Percentiles rank a stretch among this genome's conserved stretches.
Conservation (phyloP, 106 monocot species). For the Amphibolis antarctica region DNA sequence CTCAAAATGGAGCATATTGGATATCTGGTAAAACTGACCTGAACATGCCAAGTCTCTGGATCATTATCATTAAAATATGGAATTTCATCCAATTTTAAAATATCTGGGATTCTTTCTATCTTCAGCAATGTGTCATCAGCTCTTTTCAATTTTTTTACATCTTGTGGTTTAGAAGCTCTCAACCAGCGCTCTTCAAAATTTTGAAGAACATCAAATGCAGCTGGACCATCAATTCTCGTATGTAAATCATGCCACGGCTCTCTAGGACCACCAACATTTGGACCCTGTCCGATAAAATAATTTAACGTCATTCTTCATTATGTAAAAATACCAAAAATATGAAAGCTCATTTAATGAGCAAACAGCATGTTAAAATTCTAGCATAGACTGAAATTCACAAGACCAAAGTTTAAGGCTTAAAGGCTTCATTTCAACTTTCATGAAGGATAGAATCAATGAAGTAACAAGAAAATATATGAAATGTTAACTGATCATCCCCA, state of each 20-base stretch:
- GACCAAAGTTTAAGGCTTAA: too few species aligned
- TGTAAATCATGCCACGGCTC: slow-evolving; percentile 97
- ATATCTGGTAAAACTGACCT: slow-evolving; percentile 25
- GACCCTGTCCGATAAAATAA: neutral
- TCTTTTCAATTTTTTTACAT: slow-evolving; percentile 44
- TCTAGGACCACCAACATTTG: slow-evolving; percentile 38
- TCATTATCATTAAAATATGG: slow-evolving; percentile 39
- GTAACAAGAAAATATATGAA: too few species aligned
- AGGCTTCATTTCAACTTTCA: too few species aligned
- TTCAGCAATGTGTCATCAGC: slow-evolving; percentile 49
- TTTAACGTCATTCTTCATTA: too few species aligned
- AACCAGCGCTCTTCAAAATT: slow-evolving; percentile 93
- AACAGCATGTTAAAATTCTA: too few species aligned
- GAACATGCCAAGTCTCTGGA: slow-evolving; percentile 84
- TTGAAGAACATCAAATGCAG: slow-evolving; percentile 72
- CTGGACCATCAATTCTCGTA: slow-evolving; percentile 74
- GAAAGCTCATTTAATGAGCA: too few species aligned
- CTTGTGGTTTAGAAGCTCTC: slow-evolving; percentile 56
- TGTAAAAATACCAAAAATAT: too few species aligned
- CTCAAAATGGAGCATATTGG: neutral
- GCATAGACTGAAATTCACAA: too few species aligned
- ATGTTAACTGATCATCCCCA: too few species aligned
- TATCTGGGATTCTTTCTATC: slow-evolving; percentile 54
- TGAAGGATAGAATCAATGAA: too few species aligned
- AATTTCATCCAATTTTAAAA: slow-evolving; percentile 35